Base-by-base conservation (phyloP, 1,139 yeast species). In the Suhomyces wounanorum region DNA sequence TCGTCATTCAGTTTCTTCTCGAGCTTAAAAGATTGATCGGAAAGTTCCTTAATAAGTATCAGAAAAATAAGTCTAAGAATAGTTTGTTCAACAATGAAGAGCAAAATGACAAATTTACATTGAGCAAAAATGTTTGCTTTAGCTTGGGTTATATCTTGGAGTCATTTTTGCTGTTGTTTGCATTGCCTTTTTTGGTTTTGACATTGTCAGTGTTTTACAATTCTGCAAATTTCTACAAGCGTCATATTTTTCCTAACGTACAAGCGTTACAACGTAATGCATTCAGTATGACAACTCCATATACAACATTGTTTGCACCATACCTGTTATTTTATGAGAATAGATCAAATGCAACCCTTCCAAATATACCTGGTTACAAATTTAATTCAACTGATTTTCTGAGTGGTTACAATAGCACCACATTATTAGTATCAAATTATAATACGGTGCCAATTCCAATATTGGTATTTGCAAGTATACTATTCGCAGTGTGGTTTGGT, bases 181-280 rank as follows among this genome's bases (percentile, higher is more conserved):
- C 77, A 0, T 66, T 72, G 43, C 85, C 85, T 1, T 76, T 80
- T 47, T 64, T 81, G 48, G 66, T 78, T 0, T 59, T 78, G 37
- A 70, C 82, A 0, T 59, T 73, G 2, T 78, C 66, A 53, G 64
- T 77, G 58, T 69, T 79, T 60, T 54, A 59, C 51, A 50, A 61
- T 8, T 66, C 71, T 8, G 63, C 50, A 9, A 55, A 55, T 26
- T 40, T 56, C 10, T 57, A 55, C 43, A 58, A 58, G 37, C 53
- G 49, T 17, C 55, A 56, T 28, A 49, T 49, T 36, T 58, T 43
- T 30, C 65, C 70, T 2, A 60, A 59, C 40, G 49, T 59, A 14
- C 36, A 33, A 4, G 49, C 54, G 4, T 54, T 71, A 40, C 55
- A 56, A 31, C 36, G 38, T 3, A 65, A 63, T 45, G 73, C 74